Evolutionary conservation across 2,329 filamentous ascomycete genomes (phyloP), one percentile per base, ranked within the genome.

Genomic region (Falciphora oryzae): DNA sequence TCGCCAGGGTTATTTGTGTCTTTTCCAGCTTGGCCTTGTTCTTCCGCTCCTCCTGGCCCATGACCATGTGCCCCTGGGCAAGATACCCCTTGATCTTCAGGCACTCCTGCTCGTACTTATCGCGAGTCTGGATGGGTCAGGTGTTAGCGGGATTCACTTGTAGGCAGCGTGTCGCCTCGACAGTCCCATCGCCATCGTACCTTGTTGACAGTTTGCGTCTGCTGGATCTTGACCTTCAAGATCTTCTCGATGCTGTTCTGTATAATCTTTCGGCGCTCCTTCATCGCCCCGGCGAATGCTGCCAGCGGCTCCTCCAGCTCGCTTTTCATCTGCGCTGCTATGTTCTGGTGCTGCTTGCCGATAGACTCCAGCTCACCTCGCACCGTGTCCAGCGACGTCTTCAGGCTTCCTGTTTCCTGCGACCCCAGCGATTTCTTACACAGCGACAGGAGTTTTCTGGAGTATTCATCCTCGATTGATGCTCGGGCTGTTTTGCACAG

Each of bases 1-100:
- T 88, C 0, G 93, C 93, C 66, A 99, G 85, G 72, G 93, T 96
- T 71, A 97, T 95, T 75, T 99, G 95, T 1, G 95, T 98, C 84
- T 99, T 99, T 77, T 99, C 95, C 58, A 99, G 85, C 78, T 97
- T 98, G 28, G 94, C 93, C 79, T 99, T 99, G 77, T 99, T 99
- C 79, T 97, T 97, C 32, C 95, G 88, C 80, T 99, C 95, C 75
- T 99, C 95, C 71, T 99, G 95, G 18, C 95, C 95, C 95, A 99
- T 99, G 65, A 99, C 95, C 95, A 99, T 99, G 75, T 99, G 96
- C 13, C 95, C 95, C 77, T 99, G 95, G 4, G 96, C 95, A 5
- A 99, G 86, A 73, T 99, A 99, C 56, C 95, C 95, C 78, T 99
- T 99, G 76, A 99, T 98, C 75, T 97, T 95, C 59, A 99, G 83